phyloP scores from a whole-genome alignment of 306 rosid genomes.

The Luffa acutangula region DNA sequence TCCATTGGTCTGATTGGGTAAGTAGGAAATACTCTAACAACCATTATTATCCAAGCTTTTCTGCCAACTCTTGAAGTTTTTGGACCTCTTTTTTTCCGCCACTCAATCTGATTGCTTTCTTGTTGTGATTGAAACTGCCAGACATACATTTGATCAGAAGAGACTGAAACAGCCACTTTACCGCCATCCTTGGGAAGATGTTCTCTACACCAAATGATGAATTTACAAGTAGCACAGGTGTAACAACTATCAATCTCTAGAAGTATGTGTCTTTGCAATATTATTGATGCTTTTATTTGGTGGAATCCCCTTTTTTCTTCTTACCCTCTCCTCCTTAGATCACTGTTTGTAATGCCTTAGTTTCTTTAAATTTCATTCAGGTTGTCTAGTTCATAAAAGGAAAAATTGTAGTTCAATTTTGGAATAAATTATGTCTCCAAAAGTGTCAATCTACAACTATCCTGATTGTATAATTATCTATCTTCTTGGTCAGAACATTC shows the following conservation, averaged over 20 bases:
- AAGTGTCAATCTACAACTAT: background rate
- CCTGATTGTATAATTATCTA: background rate
- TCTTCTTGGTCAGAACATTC: background rate
- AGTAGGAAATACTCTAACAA: constrained; percentile 20
- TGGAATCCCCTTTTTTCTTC: background rate
- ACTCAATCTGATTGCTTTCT: background rate
- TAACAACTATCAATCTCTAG: background rate
- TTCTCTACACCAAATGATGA: constrained; percentile 89
- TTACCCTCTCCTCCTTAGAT: background rate
- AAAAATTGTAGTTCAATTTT: background rate
- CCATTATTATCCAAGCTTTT: constrained; percentile 1
- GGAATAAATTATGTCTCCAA: background rate
- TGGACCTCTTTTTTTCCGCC: background rate
- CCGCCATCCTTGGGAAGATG: constrained; percentile 99
- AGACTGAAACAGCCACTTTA: constrained; percentile 95
- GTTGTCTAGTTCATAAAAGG: constrained; percentile 1
- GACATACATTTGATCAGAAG: constrained; percentile 98
- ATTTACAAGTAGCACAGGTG: constrained; percentile 6
- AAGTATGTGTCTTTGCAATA: background rate
- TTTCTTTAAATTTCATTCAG: background rate
- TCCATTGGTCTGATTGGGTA: constrained; percentile 97
- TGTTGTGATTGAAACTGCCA: constrained; percentile 30
- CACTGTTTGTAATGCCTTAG: background rate
- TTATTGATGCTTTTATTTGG: background rate
- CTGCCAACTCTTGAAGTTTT: background rate